Conservation (phyloP, 345 rosid species). For the Acer saccharum region DNA sequence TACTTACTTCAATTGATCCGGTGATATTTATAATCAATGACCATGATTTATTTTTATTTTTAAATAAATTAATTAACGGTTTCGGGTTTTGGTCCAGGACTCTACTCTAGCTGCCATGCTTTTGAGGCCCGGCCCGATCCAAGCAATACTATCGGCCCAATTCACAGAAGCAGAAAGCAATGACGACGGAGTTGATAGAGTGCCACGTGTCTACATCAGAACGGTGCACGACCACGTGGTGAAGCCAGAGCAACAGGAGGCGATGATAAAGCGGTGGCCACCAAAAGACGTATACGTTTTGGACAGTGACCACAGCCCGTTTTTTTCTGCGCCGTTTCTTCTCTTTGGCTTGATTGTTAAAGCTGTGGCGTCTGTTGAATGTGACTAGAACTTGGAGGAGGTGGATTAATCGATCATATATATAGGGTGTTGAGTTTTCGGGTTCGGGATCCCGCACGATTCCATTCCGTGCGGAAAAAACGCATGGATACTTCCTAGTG, state of each 20-base stretch:
- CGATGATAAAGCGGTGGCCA: constrained; percentile 75
- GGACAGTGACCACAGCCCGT: constrained; percentile 86
- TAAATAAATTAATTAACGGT: too few species aligned
- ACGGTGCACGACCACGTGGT: constrained; percentile 62
- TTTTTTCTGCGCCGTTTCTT: constrained; percentile 68
- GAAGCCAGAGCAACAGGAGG: constrained; percentile 76
- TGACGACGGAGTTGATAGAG: constrained; percentile 26
- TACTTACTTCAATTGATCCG: too few species aligned
- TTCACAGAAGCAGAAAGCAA: constrained; percentile 13
- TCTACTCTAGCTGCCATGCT: constrained; percentile 69
- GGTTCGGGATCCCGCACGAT: too few species aligned
- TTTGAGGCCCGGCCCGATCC: constrained; percentile 69
- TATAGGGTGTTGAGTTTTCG: too few species aligned
- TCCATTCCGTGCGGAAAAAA: too few species aligned
- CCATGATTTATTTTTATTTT: too few species aligned
- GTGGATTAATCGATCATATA: too few species aligned
- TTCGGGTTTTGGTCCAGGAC: constrained; percentile 42
- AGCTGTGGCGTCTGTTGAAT: constrained; percentile 45
- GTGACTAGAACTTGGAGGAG: too few species aligned
- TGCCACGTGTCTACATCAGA: constrained; percentile 67
- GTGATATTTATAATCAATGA: too few species aligned
- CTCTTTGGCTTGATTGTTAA: constrained; percentile 74
- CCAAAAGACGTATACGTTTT: constrained; percentile 54
- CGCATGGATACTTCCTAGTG: too few species aligned
- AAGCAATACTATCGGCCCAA: constrained; percentile 54